Evolutionary conservation across 2,329 filamentous ascomycete genomes (phyloP), one percentile per base, ranked within the genome.

Genomic region (Aspergillus tamarii): DNA sequence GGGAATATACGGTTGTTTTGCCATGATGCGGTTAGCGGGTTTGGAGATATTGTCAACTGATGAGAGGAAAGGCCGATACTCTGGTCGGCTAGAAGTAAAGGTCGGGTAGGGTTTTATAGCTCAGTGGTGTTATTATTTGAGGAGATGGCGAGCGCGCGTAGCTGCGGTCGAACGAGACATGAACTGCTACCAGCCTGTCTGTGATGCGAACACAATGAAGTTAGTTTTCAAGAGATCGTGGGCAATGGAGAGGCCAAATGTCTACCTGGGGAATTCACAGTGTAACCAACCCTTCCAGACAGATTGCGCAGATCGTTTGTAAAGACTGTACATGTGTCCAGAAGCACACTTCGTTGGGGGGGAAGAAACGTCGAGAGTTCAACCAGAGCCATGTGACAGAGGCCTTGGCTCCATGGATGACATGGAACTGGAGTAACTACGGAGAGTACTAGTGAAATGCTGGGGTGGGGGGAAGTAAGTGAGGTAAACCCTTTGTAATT

Each of bases 1-100:
- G 64, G 78, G 73, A 59, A 81, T 78, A 54, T 75, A 77, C 45
- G 73, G 69, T 67, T 74, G 69, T 62, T 74, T 75, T 67, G 76
- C 74, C 78, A 78, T 78, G 62, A 50, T 65, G 68, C 56, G 28
- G 62, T 61, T 19, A 12, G 45, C 16, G 50, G 57, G 41, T 59
- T 32, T 21, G 52, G 4, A 3, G 14, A 16, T 28, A 3, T 14
- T 21, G 19, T 30, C 12, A 12, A 8, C 19, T 21, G 32, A 10
- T 54, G 28, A 16, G 10, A 19, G 52, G 32, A 23, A n/a, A 54
- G 8, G 16, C 43, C 6, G 34, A 9, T 30, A 19, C n/a, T 14
- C 34, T 10, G 23, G 19, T 23, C 6, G 34, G 45, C 14, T 14
- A 26, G 21, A 48, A 16, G 45, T 5, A 52, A 30, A 39, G 21